Base-by-base conservation (phyloP, 805 yeast species). In the Pichia exigua region DNA sequence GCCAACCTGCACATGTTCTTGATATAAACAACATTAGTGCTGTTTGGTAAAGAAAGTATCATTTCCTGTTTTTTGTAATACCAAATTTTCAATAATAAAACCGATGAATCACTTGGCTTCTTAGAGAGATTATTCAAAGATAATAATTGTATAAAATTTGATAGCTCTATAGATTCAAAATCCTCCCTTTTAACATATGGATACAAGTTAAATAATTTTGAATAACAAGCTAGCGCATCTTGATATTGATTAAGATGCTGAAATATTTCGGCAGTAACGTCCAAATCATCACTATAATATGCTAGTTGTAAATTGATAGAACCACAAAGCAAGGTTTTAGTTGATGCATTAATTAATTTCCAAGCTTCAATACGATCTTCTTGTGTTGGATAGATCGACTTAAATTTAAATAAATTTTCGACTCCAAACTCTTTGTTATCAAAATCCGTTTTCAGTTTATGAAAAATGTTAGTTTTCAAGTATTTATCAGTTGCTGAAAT, bases 201-300 rank as follows among this genome's bases (percentile, higher is more conserved):
- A 13, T 60, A 49, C 1, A n/a, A 21, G 10, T 48, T 30, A 24
- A 73, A 71, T 7, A 86, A 58, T 28, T 69, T 70, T 32, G 77
- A 75, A 56, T 80, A 83, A 22, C 76, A 73, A 4, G 63, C 66
- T 38, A 83, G 61, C 0, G 92, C 75, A 48, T 86, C 91, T 27
- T 83, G 85, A 26, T 72, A 65, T 24, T 85, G 73, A 26, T 75
- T 74, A 68, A 87, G 72, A 45, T 76, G 76, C 50, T 76, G 46
- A 50, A 54, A 61, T 35, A 76, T 60, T 47, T 70, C 67, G 45
- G 70, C 68, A 18, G 73, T 67, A 52, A 70, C 72, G 8, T 45
- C 28, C 13, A 55, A 44, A 47, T 61, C 58, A 4, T 57, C 55
- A 11, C 51, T 44, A 52, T 71, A 76, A 53, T 71, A 63, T 13